Conservation (phyloP, 1,284 basidiomycete genomes). For the Kwoniella shivajii region DNA sequence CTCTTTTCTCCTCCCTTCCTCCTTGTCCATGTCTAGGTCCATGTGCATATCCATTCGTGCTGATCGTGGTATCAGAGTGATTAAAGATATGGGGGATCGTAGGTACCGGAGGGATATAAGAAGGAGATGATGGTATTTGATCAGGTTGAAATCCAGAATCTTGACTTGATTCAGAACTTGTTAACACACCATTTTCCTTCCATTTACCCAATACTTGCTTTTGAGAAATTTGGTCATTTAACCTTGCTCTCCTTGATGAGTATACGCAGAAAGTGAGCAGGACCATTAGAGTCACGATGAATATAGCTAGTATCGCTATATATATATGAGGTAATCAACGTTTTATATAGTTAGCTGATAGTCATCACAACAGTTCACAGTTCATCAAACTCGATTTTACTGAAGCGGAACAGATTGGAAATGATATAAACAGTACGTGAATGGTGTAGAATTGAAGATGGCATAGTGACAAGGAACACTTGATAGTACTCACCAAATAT, state of each 20-base stretch:
- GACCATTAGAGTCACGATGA: neutral
- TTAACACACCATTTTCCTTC: too few relatives aligned
- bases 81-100: too few relatives aligned
- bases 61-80: too few relatives aligned
- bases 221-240: slow-evolving; percentile 4
- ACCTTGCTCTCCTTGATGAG: slow-evolving; percentile 5
- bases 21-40: neutral
- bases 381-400: neutral
- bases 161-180: too few relatives aligned
- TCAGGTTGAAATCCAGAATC: too few relatives aligned
- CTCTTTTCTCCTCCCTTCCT: neutral
- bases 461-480: too few relatives aligned
- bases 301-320: neutral
- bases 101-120: too few relatives aligned
- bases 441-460: neutral
- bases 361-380: too few relatives aligned
- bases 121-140: too few relatives aligned
- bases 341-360: neutral
- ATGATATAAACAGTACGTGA: neutral
- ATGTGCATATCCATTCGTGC: neutral
- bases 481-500: slow-evolving; percentile 12
- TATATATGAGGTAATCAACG: neutral
- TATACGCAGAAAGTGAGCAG: slow-evolving; percentile 13
- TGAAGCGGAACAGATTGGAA: neutral
- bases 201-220: slow-evolving; percentile 14